Base-by-base conservation (phyloP, 2,329 filamentous ascomycete genomes). In the Botrytis squamosa region DNA sequence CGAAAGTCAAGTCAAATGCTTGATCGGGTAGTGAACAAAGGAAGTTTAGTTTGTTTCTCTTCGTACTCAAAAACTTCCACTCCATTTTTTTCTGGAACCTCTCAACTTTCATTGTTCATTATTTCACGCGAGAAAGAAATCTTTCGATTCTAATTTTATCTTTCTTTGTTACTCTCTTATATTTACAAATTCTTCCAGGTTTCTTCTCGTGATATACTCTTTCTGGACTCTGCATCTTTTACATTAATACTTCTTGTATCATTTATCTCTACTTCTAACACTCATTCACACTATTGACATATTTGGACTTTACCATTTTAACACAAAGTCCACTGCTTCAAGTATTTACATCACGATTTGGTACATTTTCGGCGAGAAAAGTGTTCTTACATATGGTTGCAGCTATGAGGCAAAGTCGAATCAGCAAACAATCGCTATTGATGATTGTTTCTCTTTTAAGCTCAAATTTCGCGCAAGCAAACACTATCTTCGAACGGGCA, bases 401-500 rank as follows among this genome's bases (percentile, higher is more conserved):
- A 70, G 74, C 60, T 44, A 80, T 80, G 79, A 75, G 76, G 73
- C 72, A 73, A 64, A 71, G 65, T 66, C 64, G 60, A 64, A 36
- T 73, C 62, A 64, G 44, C 33, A 72, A 70, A 66, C 74, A 75
- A 29, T 70, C 77, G 62, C 25, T 78, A 29, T 75, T 78, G 57
- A 70, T 71, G 36, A 74, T 76, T 49, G 55, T 77, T 52, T 80
- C 71, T 75, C 80, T 86, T 73, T 76, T 81, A 72, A 80, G 81
- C 40, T 76, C 80, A 59, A 85, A 86, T 68, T 78, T 81, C 72
- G 81, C 86, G 36, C 75, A 80, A 38, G 79, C 78, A 73, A 77
- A 79, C 59, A 72, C 25, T 52, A 62, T 88, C 66, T 84, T 87
- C 76, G 78, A 80, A 73, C 84, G 86, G 73, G 81, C 83, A 59